Evolutionary conservation across 805 yeast species (phyloP), one percentile per base, ranked within the genome.

Genomic region (Sungouiozyma intestinalis): DNA sequence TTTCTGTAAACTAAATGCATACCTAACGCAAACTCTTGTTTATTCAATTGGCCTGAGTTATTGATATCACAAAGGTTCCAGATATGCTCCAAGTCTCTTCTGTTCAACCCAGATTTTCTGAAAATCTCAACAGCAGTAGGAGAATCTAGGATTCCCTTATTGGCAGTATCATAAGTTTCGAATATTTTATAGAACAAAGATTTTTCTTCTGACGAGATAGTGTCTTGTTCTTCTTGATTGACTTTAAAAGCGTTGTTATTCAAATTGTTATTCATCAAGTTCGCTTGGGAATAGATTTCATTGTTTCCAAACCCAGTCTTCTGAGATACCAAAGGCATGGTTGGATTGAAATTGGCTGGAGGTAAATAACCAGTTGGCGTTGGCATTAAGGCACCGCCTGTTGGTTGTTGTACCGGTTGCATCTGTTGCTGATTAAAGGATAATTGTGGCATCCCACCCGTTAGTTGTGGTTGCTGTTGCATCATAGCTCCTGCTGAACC

Each of bases 1-100:
- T 90, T 75, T 60, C 96, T 76, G 65, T 92, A 90, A 36, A 90
- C 90, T 45, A 90, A 70, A 69, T 94, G 97, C 97, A 90, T 92
- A 27, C 97, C 97, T 31, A 92, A 87, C 0, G 95, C 82, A 66
- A 90, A 92, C 61, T 86, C 95, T 59, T 90, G 96, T 54, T 77
- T 79, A 59, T 85, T 84, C 50, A 90, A 75, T 57, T 76, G 78
- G 3, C 97, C 96, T 42, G 81, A 73, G 60, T 87, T 83, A 42
- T 80, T 79, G 14, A 80, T 74, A 60, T 92, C 97, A 43, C 88
- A 76, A 50, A 90, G 71, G 39, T 77, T 84, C 98, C 98, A 90
- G 48, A 92, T 87, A 35, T 79, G 72, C 62, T 88, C 97, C 47
- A 90, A 71, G 54, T 88, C 97, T 3, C 77, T 70, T 61, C 96